Percentiles rank a stretch among this genome's conserved stretches.
phyloP scores from a whole-genome alignment of 352 stramenopile genomes.

The Phytopythium sindhum region DNA sequence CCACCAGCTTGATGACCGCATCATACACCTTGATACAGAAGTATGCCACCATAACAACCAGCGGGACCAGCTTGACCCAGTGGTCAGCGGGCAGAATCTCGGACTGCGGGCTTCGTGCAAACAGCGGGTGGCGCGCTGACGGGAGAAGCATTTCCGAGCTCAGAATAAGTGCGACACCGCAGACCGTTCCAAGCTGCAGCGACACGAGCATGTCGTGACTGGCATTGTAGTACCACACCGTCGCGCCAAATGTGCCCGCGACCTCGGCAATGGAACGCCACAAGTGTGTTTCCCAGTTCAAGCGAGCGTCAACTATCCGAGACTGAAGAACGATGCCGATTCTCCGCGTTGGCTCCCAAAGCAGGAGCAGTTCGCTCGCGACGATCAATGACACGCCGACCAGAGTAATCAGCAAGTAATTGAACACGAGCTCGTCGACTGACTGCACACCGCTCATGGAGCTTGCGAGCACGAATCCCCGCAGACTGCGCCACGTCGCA shows the following conservation, averaged over 20 bases:
- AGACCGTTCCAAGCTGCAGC: constrained; percentile 72
- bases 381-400: constrained; percentile 74
- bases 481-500: constrained; percentile 38
- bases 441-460: constrained; percentile 16
- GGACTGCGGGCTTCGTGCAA: constrained; percentile 18
- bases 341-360: constrained; percentile 60
- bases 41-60: constrained; percentile 62
- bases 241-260: constrained; percentile 48
- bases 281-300: constrained; percentile 63
- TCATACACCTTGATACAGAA: constrained; percentile 53
- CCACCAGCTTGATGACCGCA: constrained; percentile 37
- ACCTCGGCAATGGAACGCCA: constrained; percentile 61
- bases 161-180: constrained; percentile 54
- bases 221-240: constrained; percentile 51
- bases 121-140: constrained; percentile 10
- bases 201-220: constrained; percentile 59
- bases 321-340: constrained; percentile 63
- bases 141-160: constrained; percentile 40
- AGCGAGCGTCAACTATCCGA: constrained; percentile 61
- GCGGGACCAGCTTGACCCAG: constrained; percentile 73
- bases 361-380: constrained; percentile 66
- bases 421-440: constrained; percentile 61
- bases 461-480: constrained; percentile 30
- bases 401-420: constrained; percentile 70
- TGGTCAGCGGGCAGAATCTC: constrained; percentile 57